Evolutionary conservation across 2,329 filamentous ascomycete species (phyloP).

Genomic region (Diaporthe sp.): DNA sequence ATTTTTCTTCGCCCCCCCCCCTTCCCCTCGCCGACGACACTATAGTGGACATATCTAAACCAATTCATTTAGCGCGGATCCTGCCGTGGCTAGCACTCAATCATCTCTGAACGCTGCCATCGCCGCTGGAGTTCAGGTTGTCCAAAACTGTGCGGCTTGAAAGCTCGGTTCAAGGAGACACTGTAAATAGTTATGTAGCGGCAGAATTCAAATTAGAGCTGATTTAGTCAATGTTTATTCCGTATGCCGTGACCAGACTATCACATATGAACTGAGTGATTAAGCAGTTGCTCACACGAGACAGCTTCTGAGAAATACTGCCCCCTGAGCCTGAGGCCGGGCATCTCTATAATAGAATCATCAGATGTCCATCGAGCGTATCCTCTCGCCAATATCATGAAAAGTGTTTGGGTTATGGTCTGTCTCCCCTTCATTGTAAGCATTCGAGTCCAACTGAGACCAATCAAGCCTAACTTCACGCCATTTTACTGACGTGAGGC

Average conservation of each 20-base stretch:
- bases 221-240: not conserved
- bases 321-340: not conserved
- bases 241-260: not conserved
- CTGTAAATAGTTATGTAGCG: not conserved
- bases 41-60: not conserved
- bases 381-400: too few species aligned
- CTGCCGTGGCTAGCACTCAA: slow-evolving; percentile 20
- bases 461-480: too few species aligned
- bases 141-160: slow-evolving; percentile 12
- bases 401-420: too few species aligned
- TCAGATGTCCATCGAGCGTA: not conserved
- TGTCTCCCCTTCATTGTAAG: too few species aligned
- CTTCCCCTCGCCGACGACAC: too few species aligned
- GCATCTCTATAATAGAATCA: too few species aligned
- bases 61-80: not conserved
- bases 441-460: too few species aligned
- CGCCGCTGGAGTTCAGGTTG: slow-evolving; percentile 6
- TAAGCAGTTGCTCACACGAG: too few species aligned
- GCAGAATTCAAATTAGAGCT: not conserved
- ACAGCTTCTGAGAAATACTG: too few species aligned
- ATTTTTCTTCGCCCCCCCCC: not conserved
- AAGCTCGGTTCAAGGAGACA: not conserved
- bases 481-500: not conserved
- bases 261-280: too few species aligned
- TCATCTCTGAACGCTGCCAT: slow-evolving; percentile 7